Base-by-base conservation (phyloP, 352 stramenopile genomes). In the Phytophthora rubi region DNA sequence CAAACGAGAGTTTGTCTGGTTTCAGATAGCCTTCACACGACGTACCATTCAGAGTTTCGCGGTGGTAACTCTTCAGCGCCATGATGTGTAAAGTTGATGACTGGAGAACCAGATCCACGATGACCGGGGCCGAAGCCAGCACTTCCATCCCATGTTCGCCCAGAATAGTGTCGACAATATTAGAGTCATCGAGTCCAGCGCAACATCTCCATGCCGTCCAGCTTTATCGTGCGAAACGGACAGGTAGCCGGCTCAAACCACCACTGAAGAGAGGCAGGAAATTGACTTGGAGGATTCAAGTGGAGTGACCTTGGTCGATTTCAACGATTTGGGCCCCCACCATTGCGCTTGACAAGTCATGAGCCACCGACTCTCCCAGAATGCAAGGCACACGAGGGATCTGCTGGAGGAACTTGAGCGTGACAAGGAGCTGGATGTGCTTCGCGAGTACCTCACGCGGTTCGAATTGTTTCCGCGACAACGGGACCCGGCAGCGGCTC, bases 381-480 rank as follows among this genome's bases (percentile, higher is more conserved):
- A 90, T 79, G 88, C 88, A 23, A 80, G 88, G 2, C 82, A 95
- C 54, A 95, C 88, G 10, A 89, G 87, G 26, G 89, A 95, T 37
- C 64, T 94, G 42, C 75, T 97, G 28, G 71, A 94, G 65, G 90
- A 97, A 53, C 82, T 97, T 6, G 87, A 95, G 73, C 85, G 89
- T 23, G 83, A 94, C 68, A 95, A 97, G 69, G 88, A 96, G 48
- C 71, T 96, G 9, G 90, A 97, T 64, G 79, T 95, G 28, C 68
- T 97, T 44, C 88, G 90, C 30, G 86, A 86, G 44, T 95, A 95
- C 73, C 74, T 97, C 13, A 90, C 82, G n/a, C 76, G 86, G 0
- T 91, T 95, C 35, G 74, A 92, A 39, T 57, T 97, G 33, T 97
- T 95, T 47, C 86, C 88, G 1, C 71, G 83, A 7, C 82, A 91